Percentiles rank a stretch among this genome's conserved stretches.
Conservation (phyloP, 768 basidiomycete genomes). For the Clavaria fumosa region DNA sequence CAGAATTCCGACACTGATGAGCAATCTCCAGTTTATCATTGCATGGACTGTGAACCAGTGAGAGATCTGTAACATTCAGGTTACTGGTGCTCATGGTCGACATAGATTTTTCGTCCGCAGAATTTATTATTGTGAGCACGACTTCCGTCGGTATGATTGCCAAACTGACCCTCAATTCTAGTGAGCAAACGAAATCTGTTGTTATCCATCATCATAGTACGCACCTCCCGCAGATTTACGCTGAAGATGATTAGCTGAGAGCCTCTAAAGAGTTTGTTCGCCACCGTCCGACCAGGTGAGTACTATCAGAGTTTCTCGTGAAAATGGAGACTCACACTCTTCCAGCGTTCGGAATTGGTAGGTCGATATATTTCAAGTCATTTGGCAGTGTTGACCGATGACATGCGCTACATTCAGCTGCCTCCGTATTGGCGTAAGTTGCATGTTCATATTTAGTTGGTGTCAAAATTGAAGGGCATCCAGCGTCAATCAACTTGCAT, state of each 20-base stretch:
- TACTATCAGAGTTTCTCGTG: neutral
- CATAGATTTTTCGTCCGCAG: constrained; percentile 4
- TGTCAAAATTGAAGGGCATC: neutral
- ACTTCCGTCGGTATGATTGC: too few relatives aligned
- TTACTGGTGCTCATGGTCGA: neutral
- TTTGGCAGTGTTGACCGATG: neutral
- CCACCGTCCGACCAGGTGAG: constrained; percentile 3
- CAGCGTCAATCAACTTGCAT: neutral
- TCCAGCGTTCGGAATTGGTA: constrained; percentile 2
- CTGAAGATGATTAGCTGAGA: neutral
- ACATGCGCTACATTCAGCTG: neutral
- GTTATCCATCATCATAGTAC: constrained; percentile 1
- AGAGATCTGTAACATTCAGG: neutral
- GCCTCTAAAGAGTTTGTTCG: neutral
- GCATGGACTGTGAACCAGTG: constrained; percentile 1
- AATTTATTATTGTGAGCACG: constrained; percentile 1
- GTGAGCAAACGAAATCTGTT: neutral
- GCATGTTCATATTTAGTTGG: neutral
- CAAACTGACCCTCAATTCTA: neutral
- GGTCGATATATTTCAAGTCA: neutral
- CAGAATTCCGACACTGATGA: neutral
- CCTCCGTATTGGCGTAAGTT: neutral
- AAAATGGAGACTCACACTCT: neutral
- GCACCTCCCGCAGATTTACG: neutral
- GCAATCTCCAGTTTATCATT: neutral